These are phyloP conservation scores for Solanum hybrid DNA, from an alignment of 305 asterid species.

Conservation along the genomic window DNA sequence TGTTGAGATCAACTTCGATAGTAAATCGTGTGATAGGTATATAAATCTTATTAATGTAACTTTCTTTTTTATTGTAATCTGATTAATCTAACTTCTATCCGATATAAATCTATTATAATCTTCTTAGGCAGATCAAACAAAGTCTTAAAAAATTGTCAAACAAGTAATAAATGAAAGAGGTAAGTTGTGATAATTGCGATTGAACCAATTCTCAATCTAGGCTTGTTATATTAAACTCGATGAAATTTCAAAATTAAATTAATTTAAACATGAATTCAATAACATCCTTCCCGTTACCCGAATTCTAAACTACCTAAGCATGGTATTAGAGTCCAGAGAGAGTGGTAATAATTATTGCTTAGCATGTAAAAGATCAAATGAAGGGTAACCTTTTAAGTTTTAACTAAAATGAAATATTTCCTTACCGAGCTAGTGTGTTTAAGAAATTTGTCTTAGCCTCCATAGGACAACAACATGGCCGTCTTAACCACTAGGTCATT, in stretches of 20 bases:
- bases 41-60: too few species aligned
- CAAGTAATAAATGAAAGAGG: not conserved
- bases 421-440: not conserved
- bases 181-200: not conserved
- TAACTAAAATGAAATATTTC: not conserved
- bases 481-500: not conserved
- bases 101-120: not conserved
- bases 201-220: not conserved
- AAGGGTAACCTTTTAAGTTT: not conserved
- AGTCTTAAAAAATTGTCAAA: not conserved
- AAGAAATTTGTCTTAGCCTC: not conserved
- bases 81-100: too few species aligned
- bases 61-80: too few species aligned
- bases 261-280: not conserved
- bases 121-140: not conserved
- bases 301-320: not conserved
- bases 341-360: not conserved
- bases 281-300: not conserved
- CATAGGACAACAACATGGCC: not conserved
- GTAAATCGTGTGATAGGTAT: too few species aligned
- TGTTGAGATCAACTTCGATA: too few species aligned
- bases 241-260: not conserved
- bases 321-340: not conserved
- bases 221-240: not conserved
- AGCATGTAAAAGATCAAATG: not conserved